Conservation (phyloP, 352 stramenopile genomes). For the Globisporangium perplexum region DNA sequence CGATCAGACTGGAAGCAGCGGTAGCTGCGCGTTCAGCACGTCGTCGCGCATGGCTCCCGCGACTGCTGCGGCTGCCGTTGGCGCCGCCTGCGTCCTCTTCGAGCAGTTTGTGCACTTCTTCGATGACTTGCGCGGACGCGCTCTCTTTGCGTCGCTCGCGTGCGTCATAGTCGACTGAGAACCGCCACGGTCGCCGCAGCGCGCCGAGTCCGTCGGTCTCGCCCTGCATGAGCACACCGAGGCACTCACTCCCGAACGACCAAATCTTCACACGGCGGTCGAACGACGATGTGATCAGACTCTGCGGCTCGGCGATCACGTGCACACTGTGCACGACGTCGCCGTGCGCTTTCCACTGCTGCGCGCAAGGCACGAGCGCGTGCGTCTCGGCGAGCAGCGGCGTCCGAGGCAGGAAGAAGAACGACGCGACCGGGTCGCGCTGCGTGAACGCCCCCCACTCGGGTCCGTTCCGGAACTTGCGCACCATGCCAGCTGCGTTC, state of each 20-base stretch:
- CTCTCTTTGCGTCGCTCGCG: constrained; percentile 64
- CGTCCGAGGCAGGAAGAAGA: constrained; percentile 54
- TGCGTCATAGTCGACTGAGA: constrained; percentile 68
- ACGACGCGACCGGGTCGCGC: constrained; percentile 44
- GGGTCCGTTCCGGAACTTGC: constrained; percentile 54
- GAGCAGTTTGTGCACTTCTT: constrained; percentile 45
- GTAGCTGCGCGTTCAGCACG: constrained; percentile 17
- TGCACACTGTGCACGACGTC: constrained; percentile 79
- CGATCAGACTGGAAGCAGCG: constrained; percentile 6
- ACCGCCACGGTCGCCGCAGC: constrained; percentile 44
- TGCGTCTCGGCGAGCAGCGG: constrained; percentile 27
- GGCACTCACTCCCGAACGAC: constrained; percentile 50
- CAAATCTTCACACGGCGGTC: constrained; percentile 78
- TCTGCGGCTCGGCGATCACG: constrained; percentile 59
- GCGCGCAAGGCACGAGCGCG: constrained; percentile 24
- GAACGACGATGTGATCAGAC: constrained; percentile 71
- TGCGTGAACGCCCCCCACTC: constrained; percentile 51
- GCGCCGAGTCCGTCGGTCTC: constrained; percentile 29
- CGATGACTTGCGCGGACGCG: constrained; percentile 43
- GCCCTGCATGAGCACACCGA: constrained; percentile 75
- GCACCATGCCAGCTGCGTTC: constrained; percentile 60
- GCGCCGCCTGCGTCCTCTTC: constrained; percentile 9
- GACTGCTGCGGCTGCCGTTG: constrained; percentile 3
- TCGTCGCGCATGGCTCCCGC: constrained; percentile 1
- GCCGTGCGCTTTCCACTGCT: constrained; percentile 66